Evolutionary conservation across 345 rosid genomes (phyloP), one percentile per base, ranked within the genome.

Genomic region (Euphorbia tirucalli): DNA sequence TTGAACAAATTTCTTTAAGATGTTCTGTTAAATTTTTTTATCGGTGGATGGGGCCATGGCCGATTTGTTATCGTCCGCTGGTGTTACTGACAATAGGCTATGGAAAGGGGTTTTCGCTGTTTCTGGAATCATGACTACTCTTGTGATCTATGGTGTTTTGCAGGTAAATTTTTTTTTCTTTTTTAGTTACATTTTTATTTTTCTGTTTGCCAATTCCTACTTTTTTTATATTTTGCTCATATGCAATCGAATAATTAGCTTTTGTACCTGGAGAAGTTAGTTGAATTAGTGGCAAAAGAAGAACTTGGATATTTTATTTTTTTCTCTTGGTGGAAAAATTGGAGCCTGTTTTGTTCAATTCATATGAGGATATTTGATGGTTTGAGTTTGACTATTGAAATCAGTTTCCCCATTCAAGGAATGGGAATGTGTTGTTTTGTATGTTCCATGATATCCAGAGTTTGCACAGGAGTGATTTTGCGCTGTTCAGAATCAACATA

Each of bases 131-230:
- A 90, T 93, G 97, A 78, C 78, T 67, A 90, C 98, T 75, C 98
- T 93, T 69, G 98, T 93, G 63, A 82, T 91, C 84, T 93, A 93
- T 62, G 98, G 98, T 61, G 81, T 93, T 80, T 75, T 93, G 48
- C 98, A 91, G 96, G 97, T 65, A 25, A 19, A 11, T 27, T 3
- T 41, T 22, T 10, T 24, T n/a, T 22, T 14, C 1, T 4, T 64
- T 14, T 14, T 27, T 60, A 3, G 15, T 28, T 60, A 0, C 16
- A 16, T 4, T 9, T 15, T 13, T 11, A 15, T 5, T n/a, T n/a
- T n/a, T n/a, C n/a, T n/a, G n/a, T n/a, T n/a, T n/a, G n/a, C n/a
- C n/a, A n/a, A 28, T 14, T 19, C n/a, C 1, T 16, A 11, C 25
- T 15, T 59, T 46, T 2, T 35, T 32, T 61, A 6, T 61, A 30